These are phyloP conservation scores for Phytophthora boehmeriae DNA, from an alignment of 352 stramenopile genomes.

Conservation along the genomic window DNA sequence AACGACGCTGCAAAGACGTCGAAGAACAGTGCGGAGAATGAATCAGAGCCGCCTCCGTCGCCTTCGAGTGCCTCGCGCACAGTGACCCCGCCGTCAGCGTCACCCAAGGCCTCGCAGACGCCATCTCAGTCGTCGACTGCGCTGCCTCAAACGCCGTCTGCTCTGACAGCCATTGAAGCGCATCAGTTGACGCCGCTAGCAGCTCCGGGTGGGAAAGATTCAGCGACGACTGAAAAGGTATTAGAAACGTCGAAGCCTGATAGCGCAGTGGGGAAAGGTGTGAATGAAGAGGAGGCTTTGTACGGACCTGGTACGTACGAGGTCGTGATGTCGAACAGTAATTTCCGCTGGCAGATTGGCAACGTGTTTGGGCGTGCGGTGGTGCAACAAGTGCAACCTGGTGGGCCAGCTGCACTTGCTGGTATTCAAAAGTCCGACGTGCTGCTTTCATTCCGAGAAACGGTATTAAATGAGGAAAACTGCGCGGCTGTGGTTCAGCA, in stretches of 20 bases:
- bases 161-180: conserved; percentile 52
- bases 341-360: conserved; percentile 85
- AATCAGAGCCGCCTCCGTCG: conserved; percentile 11
- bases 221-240: background rate
- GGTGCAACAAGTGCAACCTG: conserved; percentile 76
- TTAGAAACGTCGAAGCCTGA: conserved; percentile 16
- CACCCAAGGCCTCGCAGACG: conserved; percentile 22
- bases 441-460: conserved; percentile 75
- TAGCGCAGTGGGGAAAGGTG: conserved; percentile 7
- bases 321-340: conserved; percentile 74
- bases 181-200: conserved; percentile 64
- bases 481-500: conserved; percentile 78
- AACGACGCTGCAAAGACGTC: conserved; percentile 28
- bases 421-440: conserved; percentile 88
- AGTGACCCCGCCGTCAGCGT: conserved; percentile 27
- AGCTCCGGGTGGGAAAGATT: conserved; percentile 29
- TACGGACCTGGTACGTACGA: conserved; percentile 78
- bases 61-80: conserved; percentile 18
- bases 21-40: conserved; percentile 13
- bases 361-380: conserved; percentile 86
- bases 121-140: conserved; percentile 39
- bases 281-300: conserved; percentile 46
- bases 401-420: conserved; percentile 63
- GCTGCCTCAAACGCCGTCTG: conserved; percentile 43
- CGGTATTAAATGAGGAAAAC: conserved; percentile 78